These are phyloP conservation scores for Penicillium ochrochloron DNA, from an alignment of 495 filamentous ascomycete species.

Conservation along the genomic window DNA sequence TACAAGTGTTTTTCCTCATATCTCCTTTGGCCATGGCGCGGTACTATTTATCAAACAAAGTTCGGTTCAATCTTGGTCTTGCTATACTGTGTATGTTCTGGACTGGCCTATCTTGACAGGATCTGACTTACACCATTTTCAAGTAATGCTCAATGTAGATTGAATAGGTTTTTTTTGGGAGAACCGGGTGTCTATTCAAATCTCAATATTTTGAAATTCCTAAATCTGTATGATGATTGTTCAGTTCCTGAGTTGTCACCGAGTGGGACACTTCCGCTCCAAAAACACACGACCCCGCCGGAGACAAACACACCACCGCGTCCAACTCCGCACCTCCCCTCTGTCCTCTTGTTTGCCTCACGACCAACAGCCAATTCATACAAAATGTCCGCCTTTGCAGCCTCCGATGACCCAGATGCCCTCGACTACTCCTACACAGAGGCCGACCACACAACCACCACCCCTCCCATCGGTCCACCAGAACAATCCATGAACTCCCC, in stretches of 20 bases:
- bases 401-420: constrained; percentile 26
- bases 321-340: constrained; percentile 2
- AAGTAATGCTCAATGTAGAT: neutral
- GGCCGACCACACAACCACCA: constrained; percentile 28
- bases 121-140: neutral
- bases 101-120: neutral
- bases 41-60: constrained; percentile 12
- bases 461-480: constrained; percentile 27
- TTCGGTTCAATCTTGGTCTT: constrained; percentile 19
- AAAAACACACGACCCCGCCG: constrained; percentile 3
- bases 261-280: constrained; percentile 7
- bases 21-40: constrained; percentile 6
- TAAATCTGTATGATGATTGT: neutral
- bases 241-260: too few relatives aligned
- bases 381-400: constrained; percentile 35
- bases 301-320: constrained; percentile 4
- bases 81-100: constrained; percentile 12
- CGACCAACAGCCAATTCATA: neutral
- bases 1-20: neutral
- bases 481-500: constrained; percentile 23
- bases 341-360: neutral
- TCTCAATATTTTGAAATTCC: neutral
- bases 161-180: neutral
- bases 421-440: constrained; percentile 30
- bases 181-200: neutral